Conservation (phyloP, 257 asterid genomes). For the Salvia rosmarinus region DNA sequence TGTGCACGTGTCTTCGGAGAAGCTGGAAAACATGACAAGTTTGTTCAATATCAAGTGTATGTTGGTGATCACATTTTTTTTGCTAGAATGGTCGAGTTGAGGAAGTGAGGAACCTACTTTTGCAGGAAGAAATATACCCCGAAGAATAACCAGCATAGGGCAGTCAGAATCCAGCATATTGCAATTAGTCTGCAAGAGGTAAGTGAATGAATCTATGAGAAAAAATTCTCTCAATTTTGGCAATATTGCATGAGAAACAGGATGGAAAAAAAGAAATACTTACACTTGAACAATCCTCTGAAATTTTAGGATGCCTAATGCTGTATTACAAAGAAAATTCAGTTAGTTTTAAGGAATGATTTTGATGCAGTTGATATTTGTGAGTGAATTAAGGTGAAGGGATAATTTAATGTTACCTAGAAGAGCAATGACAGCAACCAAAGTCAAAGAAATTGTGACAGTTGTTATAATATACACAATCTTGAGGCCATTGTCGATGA, state of each 20-base stretch:
- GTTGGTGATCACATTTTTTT: too few species aligned
- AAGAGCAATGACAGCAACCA: constrained; percentile 55
- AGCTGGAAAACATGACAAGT: constrained; percentile 43
- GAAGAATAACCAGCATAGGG: constrained; percentile 67
- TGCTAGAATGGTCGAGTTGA: too few species aligned
- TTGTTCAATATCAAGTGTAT: too few species aligned
- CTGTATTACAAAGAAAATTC: constrained; percentile 20
- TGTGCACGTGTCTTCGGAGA: constrained; percentile 75
- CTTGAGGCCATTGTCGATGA: constrained; percentile 52
- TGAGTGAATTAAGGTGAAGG: neutral
- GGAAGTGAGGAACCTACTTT: constrained; percentile 42
- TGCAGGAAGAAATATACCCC: constrained; percentile 67
- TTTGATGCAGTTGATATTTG: neutral
- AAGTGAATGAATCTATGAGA: neutral
- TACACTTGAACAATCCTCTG: constrained; percentile 39
- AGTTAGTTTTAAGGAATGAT: neutral
- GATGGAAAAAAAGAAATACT: neutral
- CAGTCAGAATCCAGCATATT: constrained; percentile 65
- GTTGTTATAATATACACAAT: constrained; percentile 65
- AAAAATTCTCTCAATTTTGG: neutral
- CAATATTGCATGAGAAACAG: neutral
- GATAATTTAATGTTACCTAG: constrained; percentile 45
- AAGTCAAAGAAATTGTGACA: constrained; percentile 50
- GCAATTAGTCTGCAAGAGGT: constrained; percentile 52
- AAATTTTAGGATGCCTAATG: constrained; percentile 39